A percentile compares a stretch with the other conserved stretches of the same genome.
Conservation (phyloP, 208 protist genomes). For the Leishmania arabica region DNA sequence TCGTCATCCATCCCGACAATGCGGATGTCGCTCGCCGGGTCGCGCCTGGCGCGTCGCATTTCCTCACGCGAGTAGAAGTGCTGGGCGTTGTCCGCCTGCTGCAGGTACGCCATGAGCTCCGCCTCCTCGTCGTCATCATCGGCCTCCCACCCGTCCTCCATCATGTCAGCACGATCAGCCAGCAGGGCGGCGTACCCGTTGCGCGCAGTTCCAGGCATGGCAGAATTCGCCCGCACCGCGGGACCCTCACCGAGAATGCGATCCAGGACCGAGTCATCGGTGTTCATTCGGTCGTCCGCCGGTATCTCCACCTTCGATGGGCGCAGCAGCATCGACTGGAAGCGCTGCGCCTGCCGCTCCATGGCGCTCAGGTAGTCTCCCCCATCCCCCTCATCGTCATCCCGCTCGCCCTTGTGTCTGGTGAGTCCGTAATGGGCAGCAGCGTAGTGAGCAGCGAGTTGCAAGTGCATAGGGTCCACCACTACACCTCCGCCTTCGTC, state of each 20-base stretch:
- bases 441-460: constrained; percentile 8
- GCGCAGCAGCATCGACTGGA: constrained; percentile 21
- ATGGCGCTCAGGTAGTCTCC: constrained; percentile 14
- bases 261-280: constrained; percentile 24
- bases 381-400: neutral
- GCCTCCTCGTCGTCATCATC: constrained; percentile 46
- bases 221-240: neutral
- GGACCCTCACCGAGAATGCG: constrained; percentile 32
- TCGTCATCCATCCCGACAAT: constrained; percentile 31
- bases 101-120: constrained; percentile 83
- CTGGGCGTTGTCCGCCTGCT: constrained; percentile 61
- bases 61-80: constrained; percentile 57
- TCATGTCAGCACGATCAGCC: constrained; percentile 32
- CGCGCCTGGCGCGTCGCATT: constrained; percentile 40
- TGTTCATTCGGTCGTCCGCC: neutral
- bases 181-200: neutral
- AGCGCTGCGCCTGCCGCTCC: constrained; percentile 11
- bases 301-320: constrained; percentile 19
- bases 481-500: neutral
- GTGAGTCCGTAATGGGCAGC: neutral
- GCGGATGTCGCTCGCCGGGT: constrained; percentile 38
- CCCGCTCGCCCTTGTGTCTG: neutral
- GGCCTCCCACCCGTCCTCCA: constrained; percentile 55
- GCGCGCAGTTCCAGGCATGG: neutral
- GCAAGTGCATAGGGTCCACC: neutral